These are phyloP conservation scores for Neurospora cerealis DNA, from an alignment of 495 filamentous ascomycete species.

Conservation along the genomic window DNA sequence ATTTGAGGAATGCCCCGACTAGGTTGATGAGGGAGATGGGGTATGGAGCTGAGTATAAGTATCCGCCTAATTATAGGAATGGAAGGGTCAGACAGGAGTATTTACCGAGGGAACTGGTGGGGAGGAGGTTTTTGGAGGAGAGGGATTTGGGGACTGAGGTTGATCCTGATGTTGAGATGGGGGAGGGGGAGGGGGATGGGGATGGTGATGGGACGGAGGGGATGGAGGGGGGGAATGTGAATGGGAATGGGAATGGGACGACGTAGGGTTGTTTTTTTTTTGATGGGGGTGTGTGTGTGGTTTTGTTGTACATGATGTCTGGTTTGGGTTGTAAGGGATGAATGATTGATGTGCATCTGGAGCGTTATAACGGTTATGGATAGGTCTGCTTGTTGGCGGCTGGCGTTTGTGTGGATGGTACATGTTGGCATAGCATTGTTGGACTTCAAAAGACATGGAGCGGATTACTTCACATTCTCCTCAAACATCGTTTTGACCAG, in stretches of 20 bases:
- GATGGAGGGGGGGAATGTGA: too few species aligned
- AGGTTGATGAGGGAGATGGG: constrained; percentile 86
- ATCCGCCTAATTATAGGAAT: constrained; percentile 79
- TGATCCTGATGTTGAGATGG: constrained; percentile 48
- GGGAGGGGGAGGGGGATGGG: background rate
- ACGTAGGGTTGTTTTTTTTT: background rate
- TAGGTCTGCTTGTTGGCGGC: background rate
- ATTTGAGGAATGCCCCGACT: constrained; percentile 87
- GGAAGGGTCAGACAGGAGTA: constrained; percentile 88
- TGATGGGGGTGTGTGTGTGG: too few species aligned
- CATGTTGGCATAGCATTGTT: background rate
- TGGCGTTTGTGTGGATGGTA: background rate
- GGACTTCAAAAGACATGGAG: background rate
- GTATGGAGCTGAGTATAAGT: constrained; percentile 88
- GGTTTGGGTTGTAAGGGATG: too few species aligned
- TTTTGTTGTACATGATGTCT: too few species aligned
- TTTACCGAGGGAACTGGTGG: constrained; percentile 62
- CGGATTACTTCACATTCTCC: background rate
- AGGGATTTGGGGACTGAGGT: constrained; percentile 67
- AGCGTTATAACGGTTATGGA: background rate
- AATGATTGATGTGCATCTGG: background rate
- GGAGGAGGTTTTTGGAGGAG: constrained; percentile 69
- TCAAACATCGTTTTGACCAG: background rate
- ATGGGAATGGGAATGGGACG: background rate
- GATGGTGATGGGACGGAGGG: too few species aligned